phyloP scores from a whole-genome alignment of 2,329 filamentous ascomycete species.

The Pseudogymnoascus sp. region DNA sequence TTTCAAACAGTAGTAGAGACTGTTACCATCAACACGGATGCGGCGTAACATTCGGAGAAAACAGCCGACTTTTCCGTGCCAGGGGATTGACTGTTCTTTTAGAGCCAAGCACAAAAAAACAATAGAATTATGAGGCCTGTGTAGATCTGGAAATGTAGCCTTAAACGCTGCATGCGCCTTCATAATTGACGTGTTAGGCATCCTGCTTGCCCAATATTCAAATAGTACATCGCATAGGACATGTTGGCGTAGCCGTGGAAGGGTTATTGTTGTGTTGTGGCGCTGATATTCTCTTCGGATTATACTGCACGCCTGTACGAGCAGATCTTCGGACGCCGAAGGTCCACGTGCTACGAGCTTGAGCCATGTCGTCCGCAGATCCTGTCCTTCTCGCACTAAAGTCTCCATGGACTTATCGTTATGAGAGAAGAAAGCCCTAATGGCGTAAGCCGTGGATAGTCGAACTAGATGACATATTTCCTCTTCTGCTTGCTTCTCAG shows the following conservation, averaged over 20 bases:
- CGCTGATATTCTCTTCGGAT: background rate
- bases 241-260: conserved; percentile 4
- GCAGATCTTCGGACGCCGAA: background rate
- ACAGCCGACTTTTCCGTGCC: background rate
- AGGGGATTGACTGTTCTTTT: conserved; percentile 11
- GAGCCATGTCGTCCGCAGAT: background rate
- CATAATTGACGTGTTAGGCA: conserved; percentile 9
- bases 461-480: background rate
- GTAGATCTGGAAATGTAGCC: background rate
- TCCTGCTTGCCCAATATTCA: conserved; percentile 18
- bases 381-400: background rate
- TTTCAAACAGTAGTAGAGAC: background rate
- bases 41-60: conserved; percentile 3
- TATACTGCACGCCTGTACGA: conserved; percentile 1
- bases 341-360: conserved; percentile 3
- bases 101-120: conserved; percentile 13
- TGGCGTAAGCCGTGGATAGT: background rate
- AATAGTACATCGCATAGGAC: conserved; percentile 13
- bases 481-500: background rate
- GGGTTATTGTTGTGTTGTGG: background rate
- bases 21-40: background rate
- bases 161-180: conserved; percentile 14
- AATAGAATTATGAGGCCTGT: background rate
- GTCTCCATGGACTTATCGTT: background rate
- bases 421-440: background rate